phyloP scores from a whole-genome alignment of 495 filamentous ascomycete species.

The Aspergillus heteromorphus region DNA sequence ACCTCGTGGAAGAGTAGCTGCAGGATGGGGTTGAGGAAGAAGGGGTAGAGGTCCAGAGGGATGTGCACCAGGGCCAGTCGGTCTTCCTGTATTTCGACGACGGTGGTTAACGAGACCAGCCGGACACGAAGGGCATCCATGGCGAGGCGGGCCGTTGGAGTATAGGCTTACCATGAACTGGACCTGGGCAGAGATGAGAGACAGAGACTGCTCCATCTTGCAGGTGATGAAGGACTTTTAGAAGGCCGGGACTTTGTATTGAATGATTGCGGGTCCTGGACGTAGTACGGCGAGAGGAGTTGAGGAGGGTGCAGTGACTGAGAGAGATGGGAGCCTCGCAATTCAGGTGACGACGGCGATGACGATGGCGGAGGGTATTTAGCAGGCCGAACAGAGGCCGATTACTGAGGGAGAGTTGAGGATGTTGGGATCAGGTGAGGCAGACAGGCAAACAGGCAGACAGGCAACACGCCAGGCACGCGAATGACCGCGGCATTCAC shows the following conservation, averaged over 20 bases:
- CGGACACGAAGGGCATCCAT: background rate
- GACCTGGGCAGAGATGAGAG: constrained; percentile 50
- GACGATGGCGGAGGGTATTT: background rate
- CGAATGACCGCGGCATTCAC: background rate
- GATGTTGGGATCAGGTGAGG: background rate
- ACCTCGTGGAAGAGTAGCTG: constrained; percentile 70
- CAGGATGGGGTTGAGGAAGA: constrained; percentile 77
- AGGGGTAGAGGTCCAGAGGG: constrained; percentile 72
- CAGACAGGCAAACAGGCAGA: too few relatives aligned
- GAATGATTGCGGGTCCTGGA: constrained; percentile 1
- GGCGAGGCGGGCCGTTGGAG: background rate
- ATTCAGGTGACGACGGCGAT: background rate
- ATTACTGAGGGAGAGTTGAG: background rate
- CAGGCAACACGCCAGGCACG: background rate
- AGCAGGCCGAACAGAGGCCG: too few relatives aligned
- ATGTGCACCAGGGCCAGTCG: constrained; percentile 87
- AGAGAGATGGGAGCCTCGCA: too few relatives aligned
- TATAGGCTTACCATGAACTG: constrained; percentile 48
- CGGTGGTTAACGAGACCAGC: constrained; percentile 11
- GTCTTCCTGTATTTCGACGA: constrained; percentile 61
- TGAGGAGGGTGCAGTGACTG: too few relatives aligned
- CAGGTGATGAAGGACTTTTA: background rate
- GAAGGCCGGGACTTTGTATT: background rate
- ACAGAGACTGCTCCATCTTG: constrained; percentile 45
- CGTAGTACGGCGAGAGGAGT: too few relatives aligned